Conservation (phyloP, 768 basidiomycete genomes). For the Crucibulum laeve region DNA sequence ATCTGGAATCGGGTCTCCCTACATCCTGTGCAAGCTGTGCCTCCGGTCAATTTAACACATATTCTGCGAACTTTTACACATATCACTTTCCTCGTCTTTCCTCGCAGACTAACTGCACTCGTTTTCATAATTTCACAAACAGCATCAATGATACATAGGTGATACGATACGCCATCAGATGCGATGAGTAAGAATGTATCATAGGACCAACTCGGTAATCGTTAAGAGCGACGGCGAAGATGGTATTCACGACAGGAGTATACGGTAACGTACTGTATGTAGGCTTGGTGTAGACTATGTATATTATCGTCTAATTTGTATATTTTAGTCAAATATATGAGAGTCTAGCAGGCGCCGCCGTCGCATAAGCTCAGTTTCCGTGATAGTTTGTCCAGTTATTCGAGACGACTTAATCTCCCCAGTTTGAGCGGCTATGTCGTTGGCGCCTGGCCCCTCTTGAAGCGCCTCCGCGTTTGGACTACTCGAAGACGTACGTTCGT, state of each 20-base stretch:
- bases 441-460: not conserved
- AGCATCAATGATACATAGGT: too few species aligned
- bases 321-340: constrained; percentile 51
- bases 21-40: constrained; percentile 26
- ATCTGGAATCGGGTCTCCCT: constrained; percentile 15
- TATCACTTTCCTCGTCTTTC: not conserved
- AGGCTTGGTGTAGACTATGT: too few species aligned
- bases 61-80: not conserved
- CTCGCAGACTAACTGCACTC: too few species aligned
- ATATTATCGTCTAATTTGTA: constrained; percentile 3
- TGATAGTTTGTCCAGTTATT: constrained; percentile 61
- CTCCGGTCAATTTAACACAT: constrained; percentile 6
- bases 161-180: too few species aligned
- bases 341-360: constrained; percentile 74
- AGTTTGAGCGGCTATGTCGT: constrained; percentile 1
- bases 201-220: too few species aligned
- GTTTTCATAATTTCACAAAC: too few species aligned
- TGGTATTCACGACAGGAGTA: too few species aligned
- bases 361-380: constrained; percentile 75
- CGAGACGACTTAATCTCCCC: constrained; percentile 22
- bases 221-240: too few species aligned
- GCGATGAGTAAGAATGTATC: too few species aligned
- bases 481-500: not conserved
- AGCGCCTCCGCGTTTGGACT: not conserved
- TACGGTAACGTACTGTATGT: too few species aligned